Base-by-base conservation (phyloP, 371 early-diverging fungal genomes). In the Mortierella sp. region DNA sequence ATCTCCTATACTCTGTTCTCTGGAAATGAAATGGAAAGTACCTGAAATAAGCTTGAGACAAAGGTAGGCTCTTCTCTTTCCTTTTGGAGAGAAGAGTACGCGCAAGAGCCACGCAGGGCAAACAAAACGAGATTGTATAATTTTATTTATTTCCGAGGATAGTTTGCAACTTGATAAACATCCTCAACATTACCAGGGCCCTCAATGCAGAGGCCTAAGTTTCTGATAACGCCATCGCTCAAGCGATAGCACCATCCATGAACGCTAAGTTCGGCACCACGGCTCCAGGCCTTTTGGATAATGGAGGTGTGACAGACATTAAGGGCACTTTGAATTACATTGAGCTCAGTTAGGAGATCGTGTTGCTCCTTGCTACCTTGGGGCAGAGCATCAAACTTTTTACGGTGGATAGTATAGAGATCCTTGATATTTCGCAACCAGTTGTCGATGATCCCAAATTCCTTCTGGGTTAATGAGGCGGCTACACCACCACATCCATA, bases 401-500 rank as follows among this genome's bases (percentile, higher is more conserved):
- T 68, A 65, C 87, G 78, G 75, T 94, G 88, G 49, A 85, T 87
- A 78, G 86, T 61, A 81, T 94, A 93, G 6, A 95, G 87, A 73
- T 94, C 94, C 86, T 93, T 92, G 85, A 96, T 90, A 71, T 87
- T 89, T 47, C 91, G 84, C 43, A 96, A 90, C 96, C 96, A 96
- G 86, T 93, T 93, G 86, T 96, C 96, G 54, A 97, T 91, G 68
- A 94, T 84, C 43, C 95, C 96, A 67, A 86, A 92, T 60, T 93
- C 92, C 57, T 86, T 80, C 40, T 86, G 84, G 39, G 87, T 86
- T 84, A 76, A 71, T 40, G 93, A 89, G 20, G 95, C 94, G 60
- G 87, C 87, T 24, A 96, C 92, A 72, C 97, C 98, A 68, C 96
- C 97, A 84, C 97, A 97, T 58, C 90, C 86, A 68, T 95, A 94